Percentiles rank a stretch among this genome's conserved stretches.
phyloP scores from a whole-genome alignment of 2,329 filamentous ascomycete genomes.

The Uncinocarpus reesii region DNA sequence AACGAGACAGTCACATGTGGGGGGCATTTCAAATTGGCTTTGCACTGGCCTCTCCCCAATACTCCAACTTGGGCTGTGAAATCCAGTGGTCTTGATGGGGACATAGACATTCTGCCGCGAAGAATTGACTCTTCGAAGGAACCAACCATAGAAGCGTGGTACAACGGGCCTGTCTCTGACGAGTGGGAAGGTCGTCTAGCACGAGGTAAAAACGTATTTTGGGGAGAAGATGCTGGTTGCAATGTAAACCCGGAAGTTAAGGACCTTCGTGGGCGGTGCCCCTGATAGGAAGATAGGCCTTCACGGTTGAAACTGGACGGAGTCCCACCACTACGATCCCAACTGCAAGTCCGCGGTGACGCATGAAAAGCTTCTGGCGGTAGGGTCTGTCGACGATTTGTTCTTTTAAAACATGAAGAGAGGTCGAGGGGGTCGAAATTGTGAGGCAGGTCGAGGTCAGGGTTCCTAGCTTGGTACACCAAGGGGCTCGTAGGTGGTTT shows the following conservation, averaged over 20 bases:
- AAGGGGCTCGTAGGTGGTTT: constrained; percentile 86
- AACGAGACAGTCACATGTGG: constrained; percentile 84
- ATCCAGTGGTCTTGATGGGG: constrained; percentile 79
- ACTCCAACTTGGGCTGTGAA: constrained; percentile 95
- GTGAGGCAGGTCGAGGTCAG: constrained; percentile 57
- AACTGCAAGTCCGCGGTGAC: constrained; percentile 26
- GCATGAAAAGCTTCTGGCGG: constrained; percentile 49
- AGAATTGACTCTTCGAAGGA: constrained; percentile 97
- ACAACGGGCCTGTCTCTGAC: constrained; percentile 64
- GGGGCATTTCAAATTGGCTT: constrained; percentile 71
- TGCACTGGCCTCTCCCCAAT: constrained; percentile 79
- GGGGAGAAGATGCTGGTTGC: constrained; percentile 39
- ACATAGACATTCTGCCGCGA: constrained; percentile 91
- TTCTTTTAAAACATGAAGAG: constrained; percentile 37
- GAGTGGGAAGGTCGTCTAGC: constrained; percentile 57
- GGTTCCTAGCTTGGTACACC: constrained; percentile 77
- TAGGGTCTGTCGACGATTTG: constrained; percentile 59
- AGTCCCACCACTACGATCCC: constrained; percentile 35
- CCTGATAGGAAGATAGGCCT: constrained; percentile 56
- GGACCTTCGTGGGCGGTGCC: constrained; percentile 67
- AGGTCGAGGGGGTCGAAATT: constrained; percentile 45
- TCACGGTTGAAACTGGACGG: constrained; percentile 46
- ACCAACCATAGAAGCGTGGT: constrained; percentile 91
- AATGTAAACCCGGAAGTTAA: constrained; percentile 51
- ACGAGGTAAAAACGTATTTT: constrained; percentile 17